Percentiles rank a stretch among this genome's conserved stretches.
These are phyloP conservation scores for Spergularia marina DNA, from an alignment of 148 eudicot species.

Conservation along the genomic window DNA sequence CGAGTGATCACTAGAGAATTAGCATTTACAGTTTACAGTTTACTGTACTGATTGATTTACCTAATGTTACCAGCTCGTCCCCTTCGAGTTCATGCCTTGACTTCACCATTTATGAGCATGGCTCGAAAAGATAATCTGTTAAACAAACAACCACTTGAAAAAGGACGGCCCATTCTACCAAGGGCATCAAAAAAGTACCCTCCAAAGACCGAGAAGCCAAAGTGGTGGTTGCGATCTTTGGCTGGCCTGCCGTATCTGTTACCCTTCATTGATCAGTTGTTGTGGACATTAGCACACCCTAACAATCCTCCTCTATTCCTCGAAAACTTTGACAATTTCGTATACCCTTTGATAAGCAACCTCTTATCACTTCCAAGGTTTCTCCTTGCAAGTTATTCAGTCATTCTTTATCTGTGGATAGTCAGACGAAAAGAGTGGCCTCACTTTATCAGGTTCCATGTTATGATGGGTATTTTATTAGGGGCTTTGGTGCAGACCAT, in stretches of 20 bases:
- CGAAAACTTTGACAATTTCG: slow-evolving; percentile 51
- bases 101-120: slow-evolving; percentile 10
- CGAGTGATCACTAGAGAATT: too few relatives aligned
- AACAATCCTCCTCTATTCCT: slow-evolving; percentile 65
- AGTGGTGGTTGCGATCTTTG: slow-evolving; percentile 78
- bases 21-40: too few relatives aligned
- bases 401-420: slow-evolving; percentile 54
- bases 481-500: slow-evolving; percentile 59
- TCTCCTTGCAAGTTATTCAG: slow-evolving; percentile 50
- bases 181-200: slow-evolving; percentile 57
- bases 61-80: slow-evolving; percentile 15
- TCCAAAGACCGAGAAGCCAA: slow-evolving; percentile 57
- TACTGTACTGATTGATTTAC: background rate
- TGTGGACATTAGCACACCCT: slow-evolving; percentile 74
- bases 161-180: slow-evolving; percentile 18
- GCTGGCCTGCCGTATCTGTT: slow-evolving; percentile 78
- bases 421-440: slow-evolving; percentile 82
- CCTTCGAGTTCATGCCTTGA: slow-evolving; percentile 4
- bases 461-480: slow-evolving; percentile 59
- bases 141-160: background rate
- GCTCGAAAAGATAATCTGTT: background rate
- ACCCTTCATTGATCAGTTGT: slow-evolving; percentile 53
- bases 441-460: slow-evolving; percentile 77
- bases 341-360: slow-evolving; percentile 50
- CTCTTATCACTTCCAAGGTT: slow-evolving; percentile 55